Evolutionary conservation across 257 asterid species (phyloP).

Genomic region (Thymus mandschuricus): DNA sequence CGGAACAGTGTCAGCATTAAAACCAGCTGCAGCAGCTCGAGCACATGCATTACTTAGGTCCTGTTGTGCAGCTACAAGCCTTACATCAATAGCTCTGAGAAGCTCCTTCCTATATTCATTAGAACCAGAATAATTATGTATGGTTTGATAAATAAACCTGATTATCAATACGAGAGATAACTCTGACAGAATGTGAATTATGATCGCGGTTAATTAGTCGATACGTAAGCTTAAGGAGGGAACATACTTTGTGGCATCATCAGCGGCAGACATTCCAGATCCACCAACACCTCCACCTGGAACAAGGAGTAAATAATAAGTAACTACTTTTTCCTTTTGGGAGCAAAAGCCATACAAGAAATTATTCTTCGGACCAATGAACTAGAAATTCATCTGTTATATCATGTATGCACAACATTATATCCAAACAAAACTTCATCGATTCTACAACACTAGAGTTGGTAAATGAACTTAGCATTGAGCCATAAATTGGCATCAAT

Average conservation of each 20-base stretch:
- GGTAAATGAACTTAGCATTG: background rate
- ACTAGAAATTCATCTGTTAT: slow-evolving; percentile 10
- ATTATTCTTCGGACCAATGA: background rate
- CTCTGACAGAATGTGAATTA: background rate
- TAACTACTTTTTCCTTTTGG: background rate
- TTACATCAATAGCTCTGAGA: slow-evolving; percentile 85
- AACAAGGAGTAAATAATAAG: slow-evolving; percentile 36
- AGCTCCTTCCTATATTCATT: slow-evolving; percentile 79
- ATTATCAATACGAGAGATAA: background rate
- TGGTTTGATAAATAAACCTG: slow-evolving; percentile 1
- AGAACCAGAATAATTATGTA: slow-evolving; percentile 24
- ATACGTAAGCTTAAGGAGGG: slow-evolving; percentile 26
- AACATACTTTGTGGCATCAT: slow-evolving; percentile 86
- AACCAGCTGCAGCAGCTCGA: slow-evolving; percentile 90
- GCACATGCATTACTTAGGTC: slow-evolving; percentile 72
- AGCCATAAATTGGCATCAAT: background rate
- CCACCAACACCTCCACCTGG: slow-evolving; percentile 72
- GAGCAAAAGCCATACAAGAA: slow-evolving; percentile 19
- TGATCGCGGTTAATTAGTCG: slow-evolving; percentile 8
- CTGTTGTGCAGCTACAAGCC: slow-evolving; percentile 80
- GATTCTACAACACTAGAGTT: background rate
- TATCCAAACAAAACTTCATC: background rate
- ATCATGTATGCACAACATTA: background rate
- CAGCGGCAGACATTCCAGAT: slow-evolving; percentile 58
- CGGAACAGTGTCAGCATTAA: slow-evolving; percentile 60